Percentiles rank a stretch among this genome's conserved stretches.
phyloP scores from a whole-genome alignment of 1,284 basidiomycete species.

The Mycocalia duriaeana region DNA sequence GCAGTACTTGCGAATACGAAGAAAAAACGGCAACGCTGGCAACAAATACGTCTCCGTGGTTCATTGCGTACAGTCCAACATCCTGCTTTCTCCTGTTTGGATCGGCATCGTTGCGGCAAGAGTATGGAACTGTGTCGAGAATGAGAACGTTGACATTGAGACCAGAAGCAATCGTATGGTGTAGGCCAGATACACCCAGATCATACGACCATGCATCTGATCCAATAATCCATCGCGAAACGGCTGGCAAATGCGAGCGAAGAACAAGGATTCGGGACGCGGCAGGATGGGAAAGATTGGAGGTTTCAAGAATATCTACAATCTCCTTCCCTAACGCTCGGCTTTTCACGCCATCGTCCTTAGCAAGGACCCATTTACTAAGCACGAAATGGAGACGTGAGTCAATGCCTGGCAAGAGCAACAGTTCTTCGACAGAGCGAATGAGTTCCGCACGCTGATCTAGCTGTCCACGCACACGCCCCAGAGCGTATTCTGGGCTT shows the following conservation, averaged over 20 bases:
- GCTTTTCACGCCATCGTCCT: slow-evolving; percentile 54
- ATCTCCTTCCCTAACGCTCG: slow-evolving; percentile 58
- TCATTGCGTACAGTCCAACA: slow-evolving; percentile 96
- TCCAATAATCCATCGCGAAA: slow-evolving; percentile 92
- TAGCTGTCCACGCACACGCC: slow-evolving; percentile 81
- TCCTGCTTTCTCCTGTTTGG: slow-evolving; percentile 84
- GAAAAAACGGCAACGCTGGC: slow-evolving; percentile 94
- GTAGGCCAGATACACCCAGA: slow-evolving; percentile 92
- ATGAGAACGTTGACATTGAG: slow-evolving; percentile 95
- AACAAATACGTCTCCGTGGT: slow-evolving; percentile 95
- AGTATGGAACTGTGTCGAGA: slow-evolving; percentile 90
- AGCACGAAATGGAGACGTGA: slow-evolving; percentile 67
- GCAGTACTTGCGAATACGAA: slow-evolving; percentile 92
- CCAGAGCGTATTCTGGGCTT: slow-evolving; percentile 90
- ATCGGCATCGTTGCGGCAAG: slow-evolving; percentile 65
- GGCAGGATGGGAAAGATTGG: slow-evolving; percentile 35
- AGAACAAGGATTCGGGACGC: slow-evolving; percentile 57
- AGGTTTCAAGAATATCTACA: slow-evolving; percentile 46
- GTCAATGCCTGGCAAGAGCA: slow-evolving; percentile 45
- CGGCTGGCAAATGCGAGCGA: slow-evolving; percentile 56
- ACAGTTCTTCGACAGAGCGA: slow-evolving; percentile 54
- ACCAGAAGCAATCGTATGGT: slow-evolving; percentile 88
- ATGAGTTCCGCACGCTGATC: slow-evolving; percentile 67
- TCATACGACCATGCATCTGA: slow-evolving; percentile 98
- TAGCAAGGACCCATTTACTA: slow-evolving; percentile 73